These are phyloP conservation scores for Holtermannia corniformis DNA, from an alignment of 768 basidiomycete genomes.

Conservation along the genomic window DNA sequence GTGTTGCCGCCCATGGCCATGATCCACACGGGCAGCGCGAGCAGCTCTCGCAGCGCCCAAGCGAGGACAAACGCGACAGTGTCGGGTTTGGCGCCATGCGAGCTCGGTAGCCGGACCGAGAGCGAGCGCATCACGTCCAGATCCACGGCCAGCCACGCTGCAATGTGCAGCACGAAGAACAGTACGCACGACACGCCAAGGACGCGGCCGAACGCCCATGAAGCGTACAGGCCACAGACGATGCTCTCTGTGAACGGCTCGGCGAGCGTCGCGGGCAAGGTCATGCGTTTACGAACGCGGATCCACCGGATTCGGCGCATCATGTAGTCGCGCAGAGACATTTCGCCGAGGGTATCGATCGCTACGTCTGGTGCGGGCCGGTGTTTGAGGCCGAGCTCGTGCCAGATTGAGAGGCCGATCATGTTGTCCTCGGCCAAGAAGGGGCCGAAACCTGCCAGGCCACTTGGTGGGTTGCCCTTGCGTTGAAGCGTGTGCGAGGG, in stretches of 20 bases:
- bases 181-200: conserved; percentile 23
- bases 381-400: conserved; percentile 78
- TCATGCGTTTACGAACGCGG: conserved; percentile 91
- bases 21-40: conserved; percentile 81
- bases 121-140: conserved; percentile 71
- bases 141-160: conserved; percentile 66
- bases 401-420: conserved; percentile 88
- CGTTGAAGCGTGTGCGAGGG: conserved; percentile 22
- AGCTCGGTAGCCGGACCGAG: conserved; percentile 55
- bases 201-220: conserved; percentile 48
- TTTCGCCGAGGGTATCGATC: conserved; percentile 75
- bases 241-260: conserved; percentile 91
- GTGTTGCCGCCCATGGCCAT: conserved; percentile 70
- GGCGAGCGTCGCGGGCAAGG: conserved; percentile 67
- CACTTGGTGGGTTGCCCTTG: conserved; percentile 43
- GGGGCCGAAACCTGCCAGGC: conserved; percentile 69
- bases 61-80: conserved; percentile 59
- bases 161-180: conserved; percentile 50
- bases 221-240: conserved; percentile 57
- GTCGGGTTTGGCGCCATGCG: conserved; percentile 32
- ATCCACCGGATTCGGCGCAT: conserved; percentile 91
- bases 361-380: conserved; percentile 85
- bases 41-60: conserved; percentile 68
- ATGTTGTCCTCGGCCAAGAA: conserved; percentile 97
- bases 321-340: conserved; percentile 75